Conservation (phyloP, 2,329 filamentous ascomycete genomes). For the Aspergillus pseudonomiae region DNA sequence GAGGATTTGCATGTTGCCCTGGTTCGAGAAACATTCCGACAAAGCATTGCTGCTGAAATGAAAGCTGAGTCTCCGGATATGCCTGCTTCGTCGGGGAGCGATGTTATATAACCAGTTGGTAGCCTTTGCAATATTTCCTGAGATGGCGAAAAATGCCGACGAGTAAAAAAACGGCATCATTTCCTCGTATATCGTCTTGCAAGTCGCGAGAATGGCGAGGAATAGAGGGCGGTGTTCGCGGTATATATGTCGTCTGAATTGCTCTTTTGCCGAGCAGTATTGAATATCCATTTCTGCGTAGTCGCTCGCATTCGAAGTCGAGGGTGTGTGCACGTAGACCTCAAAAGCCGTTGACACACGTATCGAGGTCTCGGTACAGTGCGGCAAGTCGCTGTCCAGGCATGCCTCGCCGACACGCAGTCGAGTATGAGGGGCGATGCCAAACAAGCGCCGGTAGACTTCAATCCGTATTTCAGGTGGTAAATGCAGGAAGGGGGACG, state of each 20-base stretch:
- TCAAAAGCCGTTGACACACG: background rate
- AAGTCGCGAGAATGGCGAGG: background rate
- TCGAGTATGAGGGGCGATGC: background rate
- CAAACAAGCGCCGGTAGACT: background rate
- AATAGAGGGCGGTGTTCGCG: background rate
- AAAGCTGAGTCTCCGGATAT: background rate
- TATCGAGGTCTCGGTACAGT: background rate
- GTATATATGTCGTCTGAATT: background rate
- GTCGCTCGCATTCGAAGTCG: background rate
- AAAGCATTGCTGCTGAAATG: background rate
- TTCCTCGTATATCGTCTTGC: background rate
- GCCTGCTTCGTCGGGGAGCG: background rate
- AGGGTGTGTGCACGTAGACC: background rate
- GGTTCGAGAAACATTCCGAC: background rate
- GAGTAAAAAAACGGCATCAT: background rate
- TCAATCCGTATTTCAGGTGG: background rate
- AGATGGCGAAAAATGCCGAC: background rate
- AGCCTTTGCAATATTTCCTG: background rate
- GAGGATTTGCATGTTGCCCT: background rate
- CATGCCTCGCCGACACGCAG: background rate
- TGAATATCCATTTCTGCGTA: background rate
- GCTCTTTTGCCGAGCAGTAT: background rate
- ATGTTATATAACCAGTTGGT: background rate
- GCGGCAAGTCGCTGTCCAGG: background rate
- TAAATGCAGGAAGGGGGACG: fast-evolving